phyloP scores from a whole-genome alignment of 1,139 yeast species.

The Protomyces inouyei region DNA sequence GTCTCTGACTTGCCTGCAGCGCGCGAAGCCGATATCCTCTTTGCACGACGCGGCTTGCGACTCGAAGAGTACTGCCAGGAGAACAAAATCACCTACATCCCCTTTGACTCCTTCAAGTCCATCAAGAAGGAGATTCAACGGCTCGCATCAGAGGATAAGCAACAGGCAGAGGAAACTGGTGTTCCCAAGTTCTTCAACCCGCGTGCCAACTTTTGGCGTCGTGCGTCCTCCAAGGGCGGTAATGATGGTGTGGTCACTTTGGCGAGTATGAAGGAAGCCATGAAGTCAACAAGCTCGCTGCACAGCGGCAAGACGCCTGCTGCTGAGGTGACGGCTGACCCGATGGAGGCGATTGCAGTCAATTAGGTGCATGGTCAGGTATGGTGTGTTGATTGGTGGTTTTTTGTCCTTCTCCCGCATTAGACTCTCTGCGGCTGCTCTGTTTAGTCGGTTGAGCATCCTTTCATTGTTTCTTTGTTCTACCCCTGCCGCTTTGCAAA shows the following conservation, averaged over 20 bases:
- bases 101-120: constrained; percentile 44
- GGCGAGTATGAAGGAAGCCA: constrained; percentile 25
- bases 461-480: no score
- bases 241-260: constrained; percentile 15
- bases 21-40: constrained; percentile 45
- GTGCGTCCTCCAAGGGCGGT: constrained; percentile 25
- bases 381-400: no score
- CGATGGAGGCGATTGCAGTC: constrained; percentile 12
- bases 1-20: constrained; percentile 48
- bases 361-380: background rate
- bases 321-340: constrained; percentile 11
- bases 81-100: constrained; percentile 44
- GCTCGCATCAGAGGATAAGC: constrained; percentile 27
- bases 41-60: constrained; percentile 45
- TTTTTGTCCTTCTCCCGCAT: no score
- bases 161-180: constrained; percentile 15
- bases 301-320: constrained; percentile 19
- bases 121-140: constrained; percentile 39
- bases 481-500: no score
- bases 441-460: no score
- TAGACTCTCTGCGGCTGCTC: no score
- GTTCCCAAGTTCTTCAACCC: constrained; percentile 26
- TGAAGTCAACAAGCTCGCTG: constrained; percentile 18
- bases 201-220: constrained; percentile 26
- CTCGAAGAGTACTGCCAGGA: constrained; percentile 45